Conservation (phyloP, 2,329 filamentous ascomycete genomes). For the Orbilia javanica region DNA sequence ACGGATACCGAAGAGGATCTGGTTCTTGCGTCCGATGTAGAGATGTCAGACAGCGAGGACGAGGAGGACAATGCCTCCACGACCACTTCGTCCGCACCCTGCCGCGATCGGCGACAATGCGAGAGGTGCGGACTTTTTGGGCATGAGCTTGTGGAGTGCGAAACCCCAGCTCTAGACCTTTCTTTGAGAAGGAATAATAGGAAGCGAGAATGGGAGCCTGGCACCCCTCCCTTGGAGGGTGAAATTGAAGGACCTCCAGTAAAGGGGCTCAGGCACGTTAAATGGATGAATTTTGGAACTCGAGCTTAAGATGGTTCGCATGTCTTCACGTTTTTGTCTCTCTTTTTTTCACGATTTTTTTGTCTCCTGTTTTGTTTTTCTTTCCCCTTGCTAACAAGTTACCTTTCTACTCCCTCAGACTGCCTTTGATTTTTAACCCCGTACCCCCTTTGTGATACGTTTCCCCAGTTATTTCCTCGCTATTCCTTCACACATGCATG, state of each 20-base stretch:
- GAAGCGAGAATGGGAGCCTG: constrained; percentile 56
- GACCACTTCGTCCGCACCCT: constrained; percentile 54
- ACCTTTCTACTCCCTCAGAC: constrained; percentile 42
- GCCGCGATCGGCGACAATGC: constrained; percentile 57
- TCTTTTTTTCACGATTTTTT: constrained; percentile 7
- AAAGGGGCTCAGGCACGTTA: constrained; percentile 57
- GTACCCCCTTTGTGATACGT: constrained; percentile 8
- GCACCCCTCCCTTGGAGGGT: constrained; percentile 44
- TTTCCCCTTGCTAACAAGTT: constrained; percentile 31
- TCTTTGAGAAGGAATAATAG: constrained; percentile 31
- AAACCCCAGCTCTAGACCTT: constrained; percentile 46
- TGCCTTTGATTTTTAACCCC: constrained; percentile 28
- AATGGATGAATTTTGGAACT: constrained; percentile 55
- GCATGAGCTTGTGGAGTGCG: constrained; percentile 54
- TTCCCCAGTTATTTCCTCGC: constrained; percentile 15
- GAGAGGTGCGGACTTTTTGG: constrained; percentile 57
- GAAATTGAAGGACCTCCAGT: constrained; percentile 45
- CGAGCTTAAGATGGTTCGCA: constrained; percentile 24
- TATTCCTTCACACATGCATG: constrained; percentile 36
- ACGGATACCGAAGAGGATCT: constrained; percentile 57
- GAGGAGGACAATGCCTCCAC: constrained; percentile 55
- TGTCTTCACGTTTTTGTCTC: constrained; percentile 2
- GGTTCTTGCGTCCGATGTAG: constrained; percentile 55
- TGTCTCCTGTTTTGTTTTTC: background rate
- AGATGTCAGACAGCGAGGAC: constrained; percentile 51